phyloP scores from a whole-genome alignment of 2,329 filamentous ascomycete species.

The Trichoderma sp. region DNA sequence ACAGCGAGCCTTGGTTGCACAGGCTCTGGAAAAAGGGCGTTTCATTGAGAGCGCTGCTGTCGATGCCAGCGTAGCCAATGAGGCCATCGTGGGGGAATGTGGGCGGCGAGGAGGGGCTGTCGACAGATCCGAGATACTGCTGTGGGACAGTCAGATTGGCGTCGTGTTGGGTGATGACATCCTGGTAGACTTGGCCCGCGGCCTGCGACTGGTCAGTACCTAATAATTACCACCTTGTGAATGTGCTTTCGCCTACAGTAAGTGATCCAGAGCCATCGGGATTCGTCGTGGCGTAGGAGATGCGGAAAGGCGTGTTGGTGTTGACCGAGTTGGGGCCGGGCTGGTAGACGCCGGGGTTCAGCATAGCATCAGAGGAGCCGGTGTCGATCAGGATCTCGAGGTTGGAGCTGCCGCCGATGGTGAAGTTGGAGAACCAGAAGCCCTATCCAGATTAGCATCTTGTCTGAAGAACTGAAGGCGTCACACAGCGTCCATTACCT shows the following conservation, averaged over 20 bases:
- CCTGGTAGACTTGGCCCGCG: constrained; percentile 30
- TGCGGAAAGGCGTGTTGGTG: constrained; percentile 23
- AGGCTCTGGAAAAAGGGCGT: constrained; percentile 31
- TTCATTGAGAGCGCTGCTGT: constrained; percentile 20
- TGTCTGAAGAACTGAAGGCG: not conserved
- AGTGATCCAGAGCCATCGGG: constrained; percentile 31
- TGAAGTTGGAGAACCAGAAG: constrained; percentile 34
- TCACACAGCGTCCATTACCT: constrained; percentile 4
- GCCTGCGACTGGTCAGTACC: constrained; percentile 22
- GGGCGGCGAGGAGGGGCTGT: constrained; percentile 23
- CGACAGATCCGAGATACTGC: constrained; percentile 30
- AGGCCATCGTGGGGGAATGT: constrained; percentile 33
- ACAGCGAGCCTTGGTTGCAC: constrained; percentile 30
- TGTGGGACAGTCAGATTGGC: constrained; percentile 30
- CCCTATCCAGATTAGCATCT: constrained; percentile 26
- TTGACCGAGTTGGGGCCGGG: constrained; percentile 26
- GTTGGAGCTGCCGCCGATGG: constrained; percentile 31
- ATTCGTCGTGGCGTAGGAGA: constrained; percentile 32
- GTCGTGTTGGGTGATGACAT: constrained; percentile 30
- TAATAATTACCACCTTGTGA: not conserved
- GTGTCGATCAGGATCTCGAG: constrained; percentile 33
- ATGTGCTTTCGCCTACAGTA: constrained; percentile 24
- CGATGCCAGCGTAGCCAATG: constrained; percentile 31
- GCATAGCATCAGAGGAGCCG: constrained; percentile 31
- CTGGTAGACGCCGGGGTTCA: constrained; percentile 33